phyloP scores from a whole-genome alignment of 768 basidiomycete species.

The Leucosporidium creatinivorum region DNA sequence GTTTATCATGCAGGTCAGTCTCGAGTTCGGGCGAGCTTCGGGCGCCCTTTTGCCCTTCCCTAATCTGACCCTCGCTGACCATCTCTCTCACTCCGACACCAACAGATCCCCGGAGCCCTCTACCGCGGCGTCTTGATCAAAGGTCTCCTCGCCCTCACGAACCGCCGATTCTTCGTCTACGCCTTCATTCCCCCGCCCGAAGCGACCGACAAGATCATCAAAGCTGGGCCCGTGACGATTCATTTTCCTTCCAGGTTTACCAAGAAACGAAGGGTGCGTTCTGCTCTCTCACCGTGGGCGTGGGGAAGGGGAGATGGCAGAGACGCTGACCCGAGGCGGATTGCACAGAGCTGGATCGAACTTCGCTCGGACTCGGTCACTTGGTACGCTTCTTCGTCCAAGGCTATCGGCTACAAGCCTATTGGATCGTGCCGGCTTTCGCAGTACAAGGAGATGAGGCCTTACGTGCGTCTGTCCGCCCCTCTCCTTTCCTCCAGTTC shows the following conservation, averaged over 20 bases:
- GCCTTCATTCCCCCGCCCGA: neutral
- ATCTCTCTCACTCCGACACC: no score
- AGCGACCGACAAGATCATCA: slow-evolving; percentile 2
- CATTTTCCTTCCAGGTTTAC: no score
- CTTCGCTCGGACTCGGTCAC: neutral
- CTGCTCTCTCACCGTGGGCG: no score
- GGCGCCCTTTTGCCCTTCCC: no score
- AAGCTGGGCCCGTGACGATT: neutral
- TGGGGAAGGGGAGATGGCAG: no score
- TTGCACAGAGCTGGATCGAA: neutral
- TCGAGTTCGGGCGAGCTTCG: no score
- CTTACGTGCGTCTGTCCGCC: neutral
- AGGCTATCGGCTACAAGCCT: slow-evolving; percentile 1
- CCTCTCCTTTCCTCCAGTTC: neutral
- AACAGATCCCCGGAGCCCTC: slow-evolving; percentile 2
- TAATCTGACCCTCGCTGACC: no score
- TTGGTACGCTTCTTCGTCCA: neutral
- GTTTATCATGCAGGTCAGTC: neutral
- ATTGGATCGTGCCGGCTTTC: slow-evolving; percentile 2
- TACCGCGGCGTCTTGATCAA: slow-evolving; percentile 5
- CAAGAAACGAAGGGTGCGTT: no score
- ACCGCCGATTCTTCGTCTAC: slow-evolving; percentile 5
- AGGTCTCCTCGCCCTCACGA: slow-evolving; percentile 1
- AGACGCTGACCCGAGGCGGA: no score
- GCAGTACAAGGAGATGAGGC: neutral